Percentiles rank a stretch among this genome's conserved stretches.
phyloP scores from a whole-genome alignment of 2,329 filamentous ascomycete species.

The Myotisia sp. region DNA sequence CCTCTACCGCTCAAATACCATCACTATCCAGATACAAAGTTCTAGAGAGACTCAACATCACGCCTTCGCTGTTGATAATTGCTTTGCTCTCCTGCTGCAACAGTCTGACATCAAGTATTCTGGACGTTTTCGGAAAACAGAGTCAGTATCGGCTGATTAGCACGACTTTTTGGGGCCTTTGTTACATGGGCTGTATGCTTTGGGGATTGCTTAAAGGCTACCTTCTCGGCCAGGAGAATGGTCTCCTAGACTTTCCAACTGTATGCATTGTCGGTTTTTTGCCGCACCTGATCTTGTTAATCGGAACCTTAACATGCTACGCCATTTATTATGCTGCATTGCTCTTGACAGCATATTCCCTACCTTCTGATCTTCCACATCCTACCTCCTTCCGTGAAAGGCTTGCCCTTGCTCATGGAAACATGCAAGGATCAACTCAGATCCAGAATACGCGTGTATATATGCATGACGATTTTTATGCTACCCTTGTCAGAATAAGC shows the following conservation, averaged over 20 bases:
- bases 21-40: slow-evolving; percentile 40
- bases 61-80: slow-evolving; percentile 75
- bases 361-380: slow-evolving; percentile 38
- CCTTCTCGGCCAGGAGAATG: slow-evolving; percentile 33
- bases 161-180: slow-evolving; percentile 77
- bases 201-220: slow-evolving; percentile 51
- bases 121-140: slow-evolving; percentile 70
- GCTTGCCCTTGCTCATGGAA: slow-evolving; percentile 58
- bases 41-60: slow-evolving; percentile 67
- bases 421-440: slow-evolving; percentile 84
- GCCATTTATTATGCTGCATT: slow-evolving; percentile 67
- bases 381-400: slow-evolving; percentile 43
- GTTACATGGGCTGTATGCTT: slow-evolving; percentile 74
- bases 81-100: slow-evolving; percentile 80
- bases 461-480: slow-evolving; percentile 91
- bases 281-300: slow-evolving; percentile 74
- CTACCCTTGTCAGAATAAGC: slow-evolving; percentile 68
- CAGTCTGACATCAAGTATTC: slow-evolving; percentile 67
- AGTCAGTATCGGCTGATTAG: slow-evolving; percentile 67
- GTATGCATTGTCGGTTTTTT: slow-evolving; percentile 93
- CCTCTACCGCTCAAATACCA: slow-evolving; percentile 23
- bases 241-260: slow-evolving; percentile 74
- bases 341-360: slow-evolving; percentile 55
- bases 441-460: slow-evolving; percentile 67
- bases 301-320: slow-evolving; percentile 62